Evolutionary conservation across 352 stramenopile species (phyloP).

Genomic region (Phytopythium vexans): DNA sequence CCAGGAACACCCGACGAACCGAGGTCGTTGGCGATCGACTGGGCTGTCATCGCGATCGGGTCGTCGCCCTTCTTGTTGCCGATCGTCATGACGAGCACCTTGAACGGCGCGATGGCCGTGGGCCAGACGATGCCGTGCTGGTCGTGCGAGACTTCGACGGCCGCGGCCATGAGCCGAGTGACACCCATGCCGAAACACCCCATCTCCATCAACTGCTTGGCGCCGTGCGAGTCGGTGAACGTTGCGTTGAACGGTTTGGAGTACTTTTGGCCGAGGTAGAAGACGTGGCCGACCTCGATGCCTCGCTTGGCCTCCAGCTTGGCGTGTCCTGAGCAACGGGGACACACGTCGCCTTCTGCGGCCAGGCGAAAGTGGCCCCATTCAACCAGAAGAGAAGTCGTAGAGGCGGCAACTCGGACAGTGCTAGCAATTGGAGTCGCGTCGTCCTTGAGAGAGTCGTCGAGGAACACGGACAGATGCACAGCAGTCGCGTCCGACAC

Average conservation of each 20-base stretch:
- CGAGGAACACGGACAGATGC: conserved; percentile 58
- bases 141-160: conserved; percentile 82
- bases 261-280: conserved; percentile 89
- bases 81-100: conserved; percentile 77
- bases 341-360: conserved; percentile 60
- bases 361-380: conserved; percentile 65
- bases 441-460: conserved; percentile 51
- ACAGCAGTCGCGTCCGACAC: conserved; percentile 3
- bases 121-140: conserved; percentile 81
- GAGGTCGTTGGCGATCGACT: conserved; percentile 50
- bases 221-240: conserved; percentile 43
- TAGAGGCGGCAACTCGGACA: conserved; percentile 11
- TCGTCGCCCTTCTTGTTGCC: conserved; percentile 49
- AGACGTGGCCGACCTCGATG: conserved; percentile 89
- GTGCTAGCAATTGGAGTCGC: conserved; percentile 4
- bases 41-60: conserved; percentile 35
- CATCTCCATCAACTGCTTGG: conserved; percentile 78
- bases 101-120: conserved; percentile 72
- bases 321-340: conserved; percentile 37
- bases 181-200: conserved; percentile 88
- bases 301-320: conserved; percentile 68
- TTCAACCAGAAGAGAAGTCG: conserved; percentile 12
- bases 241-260: conserved; percentile 74
- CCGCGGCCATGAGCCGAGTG: conserved; percentile 70
- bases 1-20: conserved; percentile 25